Evolutionary conservation across 2,329 filamentous ascomycete species (phyloP), one percentile per base, ranked within the genome.

Genomic region (Fusarium ambrosium): DNA sequence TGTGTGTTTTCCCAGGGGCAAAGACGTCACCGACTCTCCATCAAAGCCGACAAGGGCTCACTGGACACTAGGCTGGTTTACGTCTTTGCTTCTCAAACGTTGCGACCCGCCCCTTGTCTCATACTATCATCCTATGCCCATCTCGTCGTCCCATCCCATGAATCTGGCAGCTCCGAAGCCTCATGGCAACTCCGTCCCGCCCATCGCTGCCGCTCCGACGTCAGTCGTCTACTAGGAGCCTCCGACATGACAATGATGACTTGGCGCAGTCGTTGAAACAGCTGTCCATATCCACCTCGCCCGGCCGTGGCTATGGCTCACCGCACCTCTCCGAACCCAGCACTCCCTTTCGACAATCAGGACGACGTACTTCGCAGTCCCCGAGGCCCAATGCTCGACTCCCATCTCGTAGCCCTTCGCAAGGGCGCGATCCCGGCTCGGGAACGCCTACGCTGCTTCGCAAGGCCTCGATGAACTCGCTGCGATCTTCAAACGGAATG

Each of bases 381-480:
- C 73, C 78, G 13, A 69, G 59, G 27, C 73, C 73, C 27, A 73
- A 77, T 69, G 66, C 72, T 32, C 75, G 79, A 74, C 80, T 77
- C 71, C 84, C 74, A 71, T 86, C 81, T 76, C 86, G 79, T 79
- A 88, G 80, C 84, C 87, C 77, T 63, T 87, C 79, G 71, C 80
- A 78, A 68, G 81, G 84, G 22, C 81, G 84, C 16, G 84, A 85
- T 13, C 86, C 87, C 6, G 83, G 86, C 64, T 85, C 87, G 6
- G 82, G 81, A 22, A 89, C 88, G 3, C 89, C 89, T 1, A 84
- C 85, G 0, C 82, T 91, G 7, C 80, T 89, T 43, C 86, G 88
- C 32, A 91, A 91, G 76, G 85, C 89, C 2, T 91, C 89, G 4
- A 86, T 86, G 74, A 90, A 87, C 79, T 91, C 89, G 36, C 81